Conservation (phyloP, 1,139 yeast species). For the Yamadazyma blattariae region DNA sequence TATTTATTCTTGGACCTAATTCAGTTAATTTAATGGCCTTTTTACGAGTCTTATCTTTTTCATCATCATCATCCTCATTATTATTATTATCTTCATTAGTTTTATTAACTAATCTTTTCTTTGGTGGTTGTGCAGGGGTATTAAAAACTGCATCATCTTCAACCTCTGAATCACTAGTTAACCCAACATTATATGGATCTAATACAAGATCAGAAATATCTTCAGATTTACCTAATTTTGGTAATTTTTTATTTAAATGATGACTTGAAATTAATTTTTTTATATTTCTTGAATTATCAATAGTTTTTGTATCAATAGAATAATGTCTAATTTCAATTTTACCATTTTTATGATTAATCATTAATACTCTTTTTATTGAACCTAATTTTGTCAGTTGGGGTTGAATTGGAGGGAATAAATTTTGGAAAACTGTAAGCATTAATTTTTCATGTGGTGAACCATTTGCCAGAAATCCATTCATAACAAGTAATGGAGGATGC, state of each 20-base stretch:
- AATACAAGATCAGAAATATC: conserved; percentile 84
- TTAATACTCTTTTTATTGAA: conserved; percentile 77
- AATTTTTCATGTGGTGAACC: conserved; percentile 72
- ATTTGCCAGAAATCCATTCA: conserved; percentile 76
- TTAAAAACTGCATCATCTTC: conserved; percentile 91
- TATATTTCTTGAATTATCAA: conserved; percentile 78
- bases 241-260: conserved; percentile 62
- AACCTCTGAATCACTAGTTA: conserved; percentile 89
- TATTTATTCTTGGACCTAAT: conserved; percentile 85
- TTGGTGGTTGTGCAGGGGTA: conserved; percentile 1
- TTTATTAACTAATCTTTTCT: conserved; percentile 22
- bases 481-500: conserved; percentile 84
- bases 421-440: conserved; percentile 87
- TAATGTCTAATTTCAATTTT: conserved; percentile 85
- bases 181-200: conserved; percentile 77
- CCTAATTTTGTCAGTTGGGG: conserved; percentile 75
- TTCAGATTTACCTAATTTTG: conserved; percentile 62
- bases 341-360: conserved; percentile 62
- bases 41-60: conserved; percentile 47
- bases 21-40: conserved; percentile 92
- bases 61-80: conserved; percentile 14
- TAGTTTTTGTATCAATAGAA: conserved; percentile 81
- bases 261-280: conserved; percentile 70
- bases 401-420: conserved; percentile 91
- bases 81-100: conserved; percentile 2